Evolutionary conservation across 2,329 filamentous ascomycete genomes (phyloP).

Genomic region (Penicillium glabrum): DNA sequence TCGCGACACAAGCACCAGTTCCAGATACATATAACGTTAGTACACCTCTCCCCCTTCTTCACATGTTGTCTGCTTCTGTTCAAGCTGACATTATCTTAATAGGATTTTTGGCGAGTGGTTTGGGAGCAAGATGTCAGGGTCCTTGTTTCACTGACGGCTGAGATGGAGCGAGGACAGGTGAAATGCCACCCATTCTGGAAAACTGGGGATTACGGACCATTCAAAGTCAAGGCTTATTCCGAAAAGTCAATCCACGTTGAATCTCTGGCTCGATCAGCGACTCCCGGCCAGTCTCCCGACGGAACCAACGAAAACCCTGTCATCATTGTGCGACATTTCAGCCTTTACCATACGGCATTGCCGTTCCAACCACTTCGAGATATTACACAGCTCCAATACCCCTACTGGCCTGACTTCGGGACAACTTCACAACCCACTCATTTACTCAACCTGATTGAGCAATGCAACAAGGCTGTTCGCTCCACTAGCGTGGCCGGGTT

Average conservation of each 20-base stretch:
- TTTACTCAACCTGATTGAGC: slow-evolving; percentile 83
- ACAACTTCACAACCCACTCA: slow-evolving; percentile 86
- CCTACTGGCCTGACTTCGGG: slow-evolving; percentile 96
- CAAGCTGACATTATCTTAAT: not conserved
- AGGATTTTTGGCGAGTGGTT: slow-evolving; percentile 97
- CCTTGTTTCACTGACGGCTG: slow-evolving; percentile 94
- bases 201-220: slow-evolving; percentile 71
- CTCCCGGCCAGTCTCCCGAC: slow-evolving; percentile 23
- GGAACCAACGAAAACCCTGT: slow-evolving; percentile 54
- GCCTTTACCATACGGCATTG: slow-evolving; percentile 70
- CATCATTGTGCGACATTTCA: slow-evolving; percentile 84
- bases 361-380: slow-evolving; percentile 87
- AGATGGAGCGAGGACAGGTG: slow-evolving; percentile 86
- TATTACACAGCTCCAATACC: slow-evolving; percentile 91
- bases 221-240: slow-evolving; percentile 73
- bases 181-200: slow-evolving; percentile 97
- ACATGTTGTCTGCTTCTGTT: not conserved
- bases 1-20: slow-evolving; percentile 90
- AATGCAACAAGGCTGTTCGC: slow-evolving; percentile 69
- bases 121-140: slow-evolving; percentile 97
- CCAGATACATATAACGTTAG: slow-evolving; percentile 87
- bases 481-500: slow-evolving; percentile 26
- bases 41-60: slow-evolving; percentile 7
- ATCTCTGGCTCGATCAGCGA: slow-evolving; percentile 44
- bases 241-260: slow-evolving; percentile 82